A percentile compares a stretch with the other conserved stretches of the same genome.
Evolutionary conservation across 2,329 filamentous ascomycete species (phyloP).

Genomic region (Lachnellula suecica): DNA sequence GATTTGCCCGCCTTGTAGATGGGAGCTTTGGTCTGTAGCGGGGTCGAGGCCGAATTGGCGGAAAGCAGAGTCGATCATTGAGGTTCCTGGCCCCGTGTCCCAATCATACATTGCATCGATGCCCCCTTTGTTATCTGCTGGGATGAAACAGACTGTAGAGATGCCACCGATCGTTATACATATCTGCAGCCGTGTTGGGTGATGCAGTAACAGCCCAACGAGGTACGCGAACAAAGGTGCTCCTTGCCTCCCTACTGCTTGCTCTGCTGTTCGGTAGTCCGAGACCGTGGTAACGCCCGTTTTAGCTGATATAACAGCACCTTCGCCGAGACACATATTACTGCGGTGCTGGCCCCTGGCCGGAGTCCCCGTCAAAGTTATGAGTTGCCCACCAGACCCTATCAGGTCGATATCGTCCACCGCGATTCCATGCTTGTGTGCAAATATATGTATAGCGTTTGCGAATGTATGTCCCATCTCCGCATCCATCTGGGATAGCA

Average conservation of each 20-base stretch:
- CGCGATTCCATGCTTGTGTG: slow-evolving; percentile 30
- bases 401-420: slow-evolving; percentile 34
- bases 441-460: slow-evolving; percentile 32
- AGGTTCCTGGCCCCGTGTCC: slow-evolving; percentile 33
- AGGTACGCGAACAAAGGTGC: slow-evolving; percentile 33
- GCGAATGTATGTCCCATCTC: slow-evolving; percentile 34
- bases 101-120: slow-evolving; percentile 35
- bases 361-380: slow-evolving; percentile 30
- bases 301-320: slow-evolving; percentile 34
- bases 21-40: slow-evolving; percentile 23
- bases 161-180: slow-evolving; percentile 33
- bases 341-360: slow-evolving; percentile 31
- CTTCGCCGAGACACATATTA: slow-evolving; percentile 34
- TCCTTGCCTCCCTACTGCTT: slow-evolving; percentile 34
- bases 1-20: slow-evolving; percentile 26
- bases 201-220: slow-evolving; percentile 31
- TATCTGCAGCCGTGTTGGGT: slow-evolving; percentile 32
- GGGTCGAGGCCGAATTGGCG: slow-evolving; percentile 31
- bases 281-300: slow-evolving; percentile 34
- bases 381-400: slow-evolving; percentile 31
- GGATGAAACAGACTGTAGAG: slow-evolving; percentile 32
- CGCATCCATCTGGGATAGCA: slow-evolving; percentile 34
- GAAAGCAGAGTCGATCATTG: slow-evolving; percentile 31
- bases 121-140: slow-evolving; percentile 30
- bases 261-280: slow-evolving; percentile 34